A percentile compares a stretch with the other conserved stretches of the same genome.
These are phyloP conservation scores for Fraxinus xanthoxyloides DNA, from an alignment of 305 asterid species.

Conservation along the genomic window DNA sequence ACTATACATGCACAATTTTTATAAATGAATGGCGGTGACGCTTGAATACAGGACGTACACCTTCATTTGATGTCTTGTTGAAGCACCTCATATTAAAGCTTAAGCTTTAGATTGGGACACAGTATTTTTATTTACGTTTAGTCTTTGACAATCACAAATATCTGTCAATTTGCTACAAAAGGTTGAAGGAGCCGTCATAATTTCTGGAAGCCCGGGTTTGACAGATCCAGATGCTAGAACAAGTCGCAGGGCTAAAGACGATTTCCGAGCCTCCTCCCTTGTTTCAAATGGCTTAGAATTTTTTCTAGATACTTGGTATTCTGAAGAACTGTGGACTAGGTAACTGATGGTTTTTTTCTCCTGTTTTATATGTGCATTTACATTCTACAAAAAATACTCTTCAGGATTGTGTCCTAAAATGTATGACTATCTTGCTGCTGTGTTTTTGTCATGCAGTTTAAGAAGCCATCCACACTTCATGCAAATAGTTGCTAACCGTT, in stretches of 20 bases:
- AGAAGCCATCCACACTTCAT: slow-evolving; percentile 79
- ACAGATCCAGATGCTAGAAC: slow-evolving; percentile 53
- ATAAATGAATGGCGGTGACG: background rate
- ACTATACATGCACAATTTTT: background rate
- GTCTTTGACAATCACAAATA: slow-evolving; percentile 5
- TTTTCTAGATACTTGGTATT: slow-evolving; percentile 80
- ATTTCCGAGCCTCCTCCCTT: slow-evolving; percentile 68
- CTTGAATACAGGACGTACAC: background rate
- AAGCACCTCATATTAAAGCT: background rate
- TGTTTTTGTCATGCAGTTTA: slow-evolving; percentile 51
- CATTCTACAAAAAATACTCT: background rate
- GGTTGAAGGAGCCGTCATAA: slow-evolving; percentile 78
- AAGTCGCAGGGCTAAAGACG: slow-evolving; percentile 74
- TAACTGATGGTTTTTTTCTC: slow-evolving; percentile 25
- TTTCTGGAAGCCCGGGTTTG: slow-evolving; percentile 95
- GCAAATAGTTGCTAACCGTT: slow-evolving; percentile 45
- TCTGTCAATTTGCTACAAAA: slow-evolving; percentile 23
- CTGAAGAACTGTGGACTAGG: slow-evolving; percentile 89
- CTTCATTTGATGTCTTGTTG: background rate
- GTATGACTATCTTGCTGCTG: slow-evolving; percentile 6
- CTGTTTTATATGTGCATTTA: background rate
- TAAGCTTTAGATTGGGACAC: background rate
- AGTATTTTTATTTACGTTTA: background rate
- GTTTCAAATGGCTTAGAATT: slow-evolving; percentile 64
- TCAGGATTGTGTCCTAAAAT: background rate